Base-by-base conservation (phyloP, 345 rosid genomes). In the Salix viminalis region DNA sequence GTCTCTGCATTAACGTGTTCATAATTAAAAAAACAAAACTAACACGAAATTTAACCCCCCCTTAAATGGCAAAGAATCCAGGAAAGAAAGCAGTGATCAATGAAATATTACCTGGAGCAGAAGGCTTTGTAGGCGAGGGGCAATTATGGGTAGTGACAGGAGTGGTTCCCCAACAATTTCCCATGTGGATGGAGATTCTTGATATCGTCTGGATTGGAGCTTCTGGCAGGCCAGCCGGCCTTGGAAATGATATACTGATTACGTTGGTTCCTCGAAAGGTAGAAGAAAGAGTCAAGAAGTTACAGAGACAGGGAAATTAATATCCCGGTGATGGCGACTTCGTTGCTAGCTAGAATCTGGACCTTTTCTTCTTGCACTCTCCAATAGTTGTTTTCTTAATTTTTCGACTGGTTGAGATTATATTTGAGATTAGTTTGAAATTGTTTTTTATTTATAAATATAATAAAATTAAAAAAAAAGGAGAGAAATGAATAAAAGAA, bases 131-230 rank as follows among this genome's bases (percentile, higher is more conserved):
- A 28, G 68, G 28, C 15, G 44, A 0, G 7, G 76, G 37, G 73
- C 52, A 71, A 0, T 48, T 28, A 36, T 73, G 77, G 32, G 73
- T 32, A 0, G 2, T 54, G 18, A 67, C 62, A 30, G 64, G 60
- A 73, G 73, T 8, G 16, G 23, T 73, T 58, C 48, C 76, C 4
- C 44, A 67, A 58, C 81, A 78, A 42, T 32, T 58, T 14, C 81
- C 81, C 81, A 78, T 78, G 6, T n/a, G 21, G 65, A 34, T 48
- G 16, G 7, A 50, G 14, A 11, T 10, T 28, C 28, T 41, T 52
- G 2, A n/a, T 54, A 36, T 12, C 16, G 16, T 30, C 14, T 1
- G 28, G 26, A 10, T 10, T 34, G 16, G 12, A 52, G 71, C 0
- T 37, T 3, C 14, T 42, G 46, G 14, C 46, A 0, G 46, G 46